Evolutionary conservation across 23 red algal genomes (phyloP), one percentile per base, ranked within the genome.

Genomic region (Pyropia haitanensis): DNA sequence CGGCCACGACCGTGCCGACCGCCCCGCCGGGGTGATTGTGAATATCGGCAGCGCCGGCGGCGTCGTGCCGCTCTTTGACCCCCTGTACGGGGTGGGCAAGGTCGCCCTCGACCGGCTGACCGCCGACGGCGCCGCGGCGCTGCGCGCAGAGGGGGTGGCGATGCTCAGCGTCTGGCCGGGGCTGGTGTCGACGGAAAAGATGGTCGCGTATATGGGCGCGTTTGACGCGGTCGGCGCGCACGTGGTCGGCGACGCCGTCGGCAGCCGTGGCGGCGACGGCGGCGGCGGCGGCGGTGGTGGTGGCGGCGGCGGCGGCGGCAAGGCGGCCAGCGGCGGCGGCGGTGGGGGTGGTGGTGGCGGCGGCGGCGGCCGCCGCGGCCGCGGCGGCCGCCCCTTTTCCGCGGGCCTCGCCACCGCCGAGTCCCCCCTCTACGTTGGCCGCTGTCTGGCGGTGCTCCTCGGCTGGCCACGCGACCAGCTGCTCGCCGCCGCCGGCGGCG

Each of bases 21-120:
- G 39, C 10, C 10, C 39, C 39, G 13, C 39, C 2, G 39, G 39
- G 39, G 39, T 87, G 17, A 71, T 87, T 57, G 30, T 87, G 16
- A 87, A 87, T 49, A 77, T 87, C 44, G 67, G 70, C 14, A 70
- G 56, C 26, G 56, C 55, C 70, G 70, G 70, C 54, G 81, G 81
- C 1, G 14, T 87, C 2, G 24, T 77, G 14, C 70, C 71, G 18
- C 23, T 87, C 5, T 87, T 87, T 64, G 81, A 87, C 58, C 60
- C 70, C n/a, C 63, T 70, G 14, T 87, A 87, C 60, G 13, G 54
- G 1, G 53, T 87, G 21, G 81, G 81, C 6, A 87, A 87, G 46
- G 18, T 51, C 5, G 81, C 63, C 0, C 49, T 76, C 21, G 81
- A 87, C 49, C 68, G 81, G 18, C 59, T 87, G 12, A 61, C 63